phyloP scores from a whole-genome alignment of 345 rosid genomes.

The Stellera chamaejasme region DNA sequence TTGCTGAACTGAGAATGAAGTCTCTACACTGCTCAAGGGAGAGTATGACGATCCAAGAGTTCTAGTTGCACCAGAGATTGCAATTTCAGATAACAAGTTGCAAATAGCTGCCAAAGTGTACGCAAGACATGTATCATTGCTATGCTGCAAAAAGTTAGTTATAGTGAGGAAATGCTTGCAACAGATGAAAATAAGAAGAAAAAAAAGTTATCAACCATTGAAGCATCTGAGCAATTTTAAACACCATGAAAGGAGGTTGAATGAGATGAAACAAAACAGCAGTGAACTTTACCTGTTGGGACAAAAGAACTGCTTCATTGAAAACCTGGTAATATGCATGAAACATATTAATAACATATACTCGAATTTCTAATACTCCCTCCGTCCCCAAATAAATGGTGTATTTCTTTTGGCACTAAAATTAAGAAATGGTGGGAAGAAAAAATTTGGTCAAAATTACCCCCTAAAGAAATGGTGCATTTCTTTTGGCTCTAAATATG shows the following conservation, averaged over 20 bases:
- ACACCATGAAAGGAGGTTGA: conserved; percentile 3
- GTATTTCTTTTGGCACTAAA: too few relatives aligned
- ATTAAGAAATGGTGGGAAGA: too few relatives aligned
- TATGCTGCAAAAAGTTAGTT: conserved; percentile 51
- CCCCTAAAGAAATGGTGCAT: too few relatives aligned
- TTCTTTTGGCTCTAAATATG: too few relatives aligned
- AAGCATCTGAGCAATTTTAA: neutral
- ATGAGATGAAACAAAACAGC: neutral
- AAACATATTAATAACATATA: too few relatives aligned
- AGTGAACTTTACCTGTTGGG: conserved; percentile 57
- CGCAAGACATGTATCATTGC: conserved; percentile 92
- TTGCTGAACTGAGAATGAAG: conserved; percentile 77
- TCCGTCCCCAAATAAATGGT: too few relatives aligned
- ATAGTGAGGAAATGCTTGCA: too few relatives aligned
- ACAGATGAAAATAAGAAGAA: neutral
- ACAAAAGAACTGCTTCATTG: conserved; percentile 82
- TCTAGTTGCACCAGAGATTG: conserved; percentile 58
- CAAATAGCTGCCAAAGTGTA: conserved; percentile 88
- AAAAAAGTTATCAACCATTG: conserved; percentile 12
- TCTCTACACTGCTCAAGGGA: conserved; percentile 45
- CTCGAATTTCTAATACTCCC: conserved; percentile 14
- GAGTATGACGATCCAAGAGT: conserved; percentile 78
- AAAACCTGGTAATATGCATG: conserved; percentile 46
- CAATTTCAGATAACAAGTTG: conserved; percentile 80
- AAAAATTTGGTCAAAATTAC: too few relatives aligned